Percentiles rank a stretch among this genome's conserved stretches.
Evolutionary conservation across 2,329 filamentous ascomycete species (phyloP).

Genomic region (Fusarium hostae): DNA sequence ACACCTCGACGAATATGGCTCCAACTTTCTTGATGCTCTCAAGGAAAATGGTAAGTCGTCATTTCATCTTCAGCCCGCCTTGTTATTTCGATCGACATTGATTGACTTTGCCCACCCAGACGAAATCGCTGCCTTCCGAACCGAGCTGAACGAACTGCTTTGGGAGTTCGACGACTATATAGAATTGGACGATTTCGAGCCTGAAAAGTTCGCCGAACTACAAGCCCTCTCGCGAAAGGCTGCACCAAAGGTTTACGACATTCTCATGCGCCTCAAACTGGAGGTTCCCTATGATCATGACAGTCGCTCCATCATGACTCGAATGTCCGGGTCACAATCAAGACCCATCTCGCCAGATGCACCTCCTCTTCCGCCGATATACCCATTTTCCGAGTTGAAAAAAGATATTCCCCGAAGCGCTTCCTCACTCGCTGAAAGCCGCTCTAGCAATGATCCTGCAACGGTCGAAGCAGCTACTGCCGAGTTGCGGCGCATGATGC

Average conservation of each 20-base stretch:
- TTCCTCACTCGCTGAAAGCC: slow-evolving; percentile 25
- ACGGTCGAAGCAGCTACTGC: slow-evolving; percentile 47
- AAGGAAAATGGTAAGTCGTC: slow-evolving; percentile 62
- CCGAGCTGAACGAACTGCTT: slow-evolving; percentile 60
- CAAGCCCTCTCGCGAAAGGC: slow-evolving; percentile 60
- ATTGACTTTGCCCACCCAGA: slow-evolving; percentile 46
- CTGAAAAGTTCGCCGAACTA: slow-evolving; percentile 60
- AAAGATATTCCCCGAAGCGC: slow-evolving; percentile 16
- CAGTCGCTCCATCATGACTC: slow-evolving; percentile 44
- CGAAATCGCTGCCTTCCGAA: slow-evolving; percentile 60
- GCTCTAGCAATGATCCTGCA: slow-evolving; percentile 27
- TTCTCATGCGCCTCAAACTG: slow-evolving; percentile 65
- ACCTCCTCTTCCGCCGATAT: slow-evolving; percentile 41
- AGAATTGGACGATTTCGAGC: slow-evolving; percentile 62
- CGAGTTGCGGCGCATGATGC: slow-evolving; percentile 45
- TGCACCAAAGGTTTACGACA: slow-evolving; percentile 61
- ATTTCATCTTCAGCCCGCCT: not conserved
- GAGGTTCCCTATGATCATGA: slow-evolving; percentile 48
- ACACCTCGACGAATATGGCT: slow-evolving; percentile 60
- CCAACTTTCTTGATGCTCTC: slow-evolving; percentile 61
- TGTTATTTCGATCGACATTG: slow-evolving; percentile 1
- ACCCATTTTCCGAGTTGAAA: slow-evolving; percentile 28
- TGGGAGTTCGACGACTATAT: slow-evolving; percentile 69
- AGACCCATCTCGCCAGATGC: slow-evolving; percentile 44
- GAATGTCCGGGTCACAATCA: slow-evolving; percentile 42